These are phyloP conservation scores for Saccharomycodes ludwigii DNA, from an alignment of 805 yeast genomes.

Conservation along the genomic window DNA sequence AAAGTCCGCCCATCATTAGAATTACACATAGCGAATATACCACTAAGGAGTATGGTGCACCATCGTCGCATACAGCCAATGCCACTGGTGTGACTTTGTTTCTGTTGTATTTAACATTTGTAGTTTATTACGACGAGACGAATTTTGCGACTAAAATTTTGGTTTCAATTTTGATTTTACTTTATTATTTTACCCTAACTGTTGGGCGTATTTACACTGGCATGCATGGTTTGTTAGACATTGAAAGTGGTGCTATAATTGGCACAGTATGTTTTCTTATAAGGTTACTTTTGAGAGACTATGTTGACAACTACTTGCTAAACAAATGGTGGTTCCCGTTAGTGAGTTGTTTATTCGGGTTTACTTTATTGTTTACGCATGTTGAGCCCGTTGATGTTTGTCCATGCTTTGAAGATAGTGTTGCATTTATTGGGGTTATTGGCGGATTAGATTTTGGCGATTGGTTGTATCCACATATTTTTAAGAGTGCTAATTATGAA, in stretches of 20 bases:
- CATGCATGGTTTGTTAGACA: constrained; percentile 89
- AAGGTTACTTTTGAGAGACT: constrained; percentile 30
- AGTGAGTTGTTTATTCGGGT: constrained; percentile 26
- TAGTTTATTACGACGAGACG: constrained; percentile 1
- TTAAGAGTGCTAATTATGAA: constrained; percentile 19
- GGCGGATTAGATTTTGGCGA: constrained; percentile 61
- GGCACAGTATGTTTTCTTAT: constrained; percentile 45
- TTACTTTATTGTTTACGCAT: constrained; percentile 50
- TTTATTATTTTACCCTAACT: constrained; percentile 54
- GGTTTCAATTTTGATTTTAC: constrained; percentile 11
- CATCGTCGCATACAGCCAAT: constrained; percentile 88
- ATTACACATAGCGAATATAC: constrained; percentile 88
- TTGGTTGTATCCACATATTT: constrained; percentile 25
- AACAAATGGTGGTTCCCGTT: constrained; percentile 24
- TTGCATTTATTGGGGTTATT: constrained; percentile 83
- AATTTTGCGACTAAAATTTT: constrained; percentile 5
- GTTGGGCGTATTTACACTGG: constrained; percentile 88
- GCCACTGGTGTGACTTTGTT: constrained; percentile 72
- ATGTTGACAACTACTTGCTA: constrained; percentile 34
- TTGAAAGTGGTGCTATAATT: constrained; percentile 48
- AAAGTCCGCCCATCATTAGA: constrained; percentile 82
- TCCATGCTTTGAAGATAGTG: constrained; percentile 93
- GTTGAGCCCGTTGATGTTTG: constrained; percentile 85
- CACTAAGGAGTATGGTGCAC: constrained; percentile 88
- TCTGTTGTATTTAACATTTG: constrained; percentile 16